These are phyloP conservation scores for Fonsecaea multimorphosa DNA, from an alignment of 2,329 filamentous ascomycete species.

Conservation along the genomic window DNA sequence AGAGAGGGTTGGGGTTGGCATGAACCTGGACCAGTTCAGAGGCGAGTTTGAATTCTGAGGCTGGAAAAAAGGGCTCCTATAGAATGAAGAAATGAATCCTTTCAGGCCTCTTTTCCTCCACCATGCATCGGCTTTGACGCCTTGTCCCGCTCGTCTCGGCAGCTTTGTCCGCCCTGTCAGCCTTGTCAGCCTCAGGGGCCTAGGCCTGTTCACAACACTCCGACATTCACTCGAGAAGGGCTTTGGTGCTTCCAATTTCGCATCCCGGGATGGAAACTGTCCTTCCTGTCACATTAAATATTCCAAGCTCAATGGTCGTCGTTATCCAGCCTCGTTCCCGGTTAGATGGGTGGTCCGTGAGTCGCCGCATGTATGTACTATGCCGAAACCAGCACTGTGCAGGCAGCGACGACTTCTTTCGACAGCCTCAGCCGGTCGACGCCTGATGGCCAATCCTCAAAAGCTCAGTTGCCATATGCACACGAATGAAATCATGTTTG, in stretches of 20 bases:
- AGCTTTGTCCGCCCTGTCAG: too few species aligned
- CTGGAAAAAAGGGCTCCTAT: neutral
- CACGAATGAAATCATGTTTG: neutral
- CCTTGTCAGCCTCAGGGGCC: too few species aligned
- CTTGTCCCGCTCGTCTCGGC: too few species aligned
- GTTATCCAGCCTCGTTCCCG: neutral
- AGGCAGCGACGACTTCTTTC: neutral
- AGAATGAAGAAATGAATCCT: conserved; percentile 12
- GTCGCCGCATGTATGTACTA: neutral
- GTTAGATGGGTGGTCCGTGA: neutral
- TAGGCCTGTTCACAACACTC: too few species aligned
- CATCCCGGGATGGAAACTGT: too few species aligned
- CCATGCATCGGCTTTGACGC: neutral
- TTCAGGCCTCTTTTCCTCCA: neutral
- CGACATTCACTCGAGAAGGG: too few species aligned
- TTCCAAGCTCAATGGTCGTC: neutral
- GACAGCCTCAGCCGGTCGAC: neutral
- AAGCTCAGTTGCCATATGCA: neutral
- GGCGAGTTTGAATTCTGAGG: conserved; percentile 83
- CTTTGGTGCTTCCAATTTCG: too few species aligned
- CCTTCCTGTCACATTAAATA: too few species aligned
- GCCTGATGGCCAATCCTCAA: neutral
- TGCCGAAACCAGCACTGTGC: neutral
- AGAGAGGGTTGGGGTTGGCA: conserved; percentile 84
- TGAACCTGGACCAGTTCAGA: conserved; percentile 88